These are phyloP conservation scores for Halophytophthora polymorphica DNA, from an alignment of 352 stramenopile genomes.

Conservation along the genomic window DNA sequence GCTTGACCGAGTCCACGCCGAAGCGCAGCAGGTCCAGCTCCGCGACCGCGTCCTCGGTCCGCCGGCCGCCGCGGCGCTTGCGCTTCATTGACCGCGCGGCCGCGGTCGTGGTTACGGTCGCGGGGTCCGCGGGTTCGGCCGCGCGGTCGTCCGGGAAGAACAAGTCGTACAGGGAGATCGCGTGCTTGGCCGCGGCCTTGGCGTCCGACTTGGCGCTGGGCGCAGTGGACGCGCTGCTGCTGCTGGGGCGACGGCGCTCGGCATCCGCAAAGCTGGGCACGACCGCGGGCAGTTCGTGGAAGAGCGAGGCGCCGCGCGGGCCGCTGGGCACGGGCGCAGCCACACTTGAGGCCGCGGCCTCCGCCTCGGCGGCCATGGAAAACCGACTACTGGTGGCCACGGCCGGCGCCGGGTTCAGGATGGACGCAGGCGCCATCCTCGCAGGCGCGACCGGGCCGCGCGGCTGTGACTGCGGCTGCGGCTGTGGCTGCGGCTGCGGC, in stretches of 20 bases:
- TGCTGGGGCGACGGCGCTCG: conserved; percentile 22
- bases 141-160: conserved; percentile 38
- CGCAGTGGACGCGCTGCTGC: conserved; percentile 20
- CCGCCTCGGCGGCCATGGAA: conserved; percentile 4
- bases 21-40: conserved; percentile 62
- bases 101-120: not conserved
- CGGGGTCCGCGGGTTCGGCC: conserved; percentile 5
- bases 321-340: not conserved
- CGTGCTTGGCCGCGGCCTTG: conserved; percentile 13
- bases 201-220: not conserved
- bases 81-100: conserved; percentile 40
- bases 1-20: conserved; percentile 67
- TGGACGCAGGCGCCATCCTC: conserved; percentile 8
- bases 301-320: conserved; percentile 30
- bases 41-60: conserved; percentile 9
- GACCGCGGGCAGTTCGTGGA: conserved; percentile 46
- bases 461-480: not conserved
- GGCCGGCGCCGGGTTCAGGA: conserved; percentile 6
- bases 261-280: conserved; percentile 67
- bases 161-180: conserved; percentile 55
- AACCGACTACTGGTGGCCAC: conserved; percentile 4
- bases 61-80: conserved; percentile 33
- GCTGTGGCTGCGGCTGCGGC: conserved; percentile 1
- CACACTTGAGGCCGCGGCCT: not conserved
- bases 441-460: conserved; percentile 14